Conservation (phyloP, 257 asterid genomes). For the Solanum appendiculatum region DNA sequence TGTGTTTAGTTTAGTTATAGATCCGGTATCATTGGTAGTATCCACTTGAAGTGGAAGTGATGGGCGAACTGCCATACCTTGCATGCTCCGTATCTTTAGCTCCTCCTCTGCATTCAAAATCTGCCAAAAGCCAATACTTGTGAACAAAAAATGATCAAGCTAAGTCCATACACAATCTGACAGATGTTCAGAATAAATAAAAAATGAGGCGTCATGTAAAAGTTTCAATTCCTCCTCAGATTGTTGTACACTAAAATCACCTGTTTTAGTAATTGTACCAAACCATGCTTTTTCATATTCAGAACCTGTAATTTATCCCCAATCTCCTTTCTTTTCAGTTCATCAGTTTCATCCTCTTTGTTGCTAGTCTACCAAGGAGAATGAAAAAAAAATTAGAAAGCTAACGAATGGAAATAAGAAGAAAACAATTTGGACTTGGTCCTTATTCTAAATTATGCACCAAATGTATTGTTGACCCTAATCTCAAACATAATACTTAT, state of each 20-base stretch:
- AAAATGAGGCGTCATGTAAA: background rate
- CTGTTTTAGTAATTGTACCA: constrained; percentile 90
- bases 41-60: constrained; percentile 70
- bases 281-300: constrained; percentile 67
- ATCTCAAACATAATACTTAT: background rate
- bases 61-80: constrained; percentile 42
- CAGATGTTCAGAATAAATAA: background rate
- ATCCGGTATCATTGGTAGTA: constrained; percentile 65
- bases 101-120: constrained; percentile 85
- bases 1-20: constrained; percentile 60
- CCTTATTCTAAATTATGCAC: background rate
- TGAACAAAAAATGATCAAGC: background rate
- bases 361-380: constrained; percentile 30
- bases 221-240: background rate
- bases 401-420: background rate
- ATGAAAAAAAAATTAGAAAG: background rate
- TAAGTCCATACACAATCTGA: background rate
- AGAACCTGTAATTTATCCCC: constrained; percentile 60
- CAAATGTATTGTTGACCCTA: background rate
- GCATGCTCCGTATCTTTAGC: constrained; percentile 52
- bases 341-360: constrained; percentile 37
- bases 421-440: background rate
- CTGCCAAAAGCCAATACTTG: constrained; percentile 27
- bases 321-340: constrained; percentile 62
- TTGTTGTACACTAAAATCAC: constrained; percentile 9